A percentile compares a stretch with the other conserved stretches of the same genome.
phyloP scores from a whole-genome alignment of 192 early-diverging fungal genomes.

The Martensiomyces pterosporus region DNA sequence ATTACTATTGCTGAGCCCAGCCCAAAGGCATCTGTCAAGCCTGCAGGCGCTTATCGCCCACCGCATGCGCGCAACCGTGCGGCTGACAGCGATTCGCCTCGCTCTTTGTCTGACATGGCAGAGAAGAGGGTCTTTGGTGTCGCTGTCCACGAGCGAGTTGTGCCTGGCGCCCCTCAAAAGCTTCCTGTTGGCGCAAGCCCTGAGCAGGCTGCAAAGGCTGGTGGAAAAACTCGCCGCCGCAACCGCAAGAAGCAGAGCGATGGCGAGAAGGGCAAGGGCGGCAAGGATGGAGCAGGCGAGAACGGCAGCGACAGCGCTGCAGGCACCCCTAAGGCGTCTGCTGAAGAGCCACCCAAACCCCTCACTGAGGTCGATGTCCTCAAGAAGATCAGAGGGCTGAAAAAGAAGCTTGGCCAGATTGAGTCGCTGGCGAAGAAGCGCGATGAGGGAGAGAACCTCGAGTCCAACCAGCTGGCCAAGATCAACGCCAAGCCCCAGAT shows the following conservation, averaged over 20 bases:
- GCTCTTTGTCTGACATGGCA: conserved; percentile 39
- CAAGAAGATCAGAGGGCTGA: conserved; percentile 81
- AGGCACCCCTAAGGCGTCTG: too few species aligned
- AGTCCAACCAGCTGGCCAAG: conserved; percentile 54
- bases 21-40: conserved; percentile 23
- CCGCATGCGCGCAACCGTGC: conserved; percentile 59
- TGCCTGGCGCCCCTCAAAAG: conserved; percentile 31
- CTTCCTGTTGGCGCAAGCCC: conserved; percentile 32
- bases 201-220: conserved; percentile 8
- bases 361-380: conserved; percentile 60
- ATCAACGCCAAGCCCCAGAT: conserved; percentile 24
- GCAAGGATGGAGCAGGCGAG: conserved; percentile 21
- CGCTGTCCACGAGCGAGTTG: conserved; percentile 1
- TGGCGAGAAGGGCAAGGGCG: conserved; percentile 52
- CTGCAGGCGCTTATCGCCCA: conserved; percentile 64
- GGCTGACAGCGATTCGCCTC: conserved; percentile 21
- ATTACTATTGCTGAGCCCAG: conserved; percentile 20
- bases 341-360: conserved; percentile 15
- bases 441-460: conserved; percentile 72
- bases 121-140: conserved; percentile 25
- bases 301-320: conserved; percentile 14
- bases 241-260: conserved; percentile 73
- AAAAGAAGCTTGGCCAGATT: conserved; percentile 94
- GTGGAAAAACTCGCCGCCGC: conserved; percentile 69
- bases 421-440: conserved; percentile 75